phyloP scores from a whole-genome alignment of 495 filamentous ascomycete species.

The Astrothelium subdiscretum region DNA sequence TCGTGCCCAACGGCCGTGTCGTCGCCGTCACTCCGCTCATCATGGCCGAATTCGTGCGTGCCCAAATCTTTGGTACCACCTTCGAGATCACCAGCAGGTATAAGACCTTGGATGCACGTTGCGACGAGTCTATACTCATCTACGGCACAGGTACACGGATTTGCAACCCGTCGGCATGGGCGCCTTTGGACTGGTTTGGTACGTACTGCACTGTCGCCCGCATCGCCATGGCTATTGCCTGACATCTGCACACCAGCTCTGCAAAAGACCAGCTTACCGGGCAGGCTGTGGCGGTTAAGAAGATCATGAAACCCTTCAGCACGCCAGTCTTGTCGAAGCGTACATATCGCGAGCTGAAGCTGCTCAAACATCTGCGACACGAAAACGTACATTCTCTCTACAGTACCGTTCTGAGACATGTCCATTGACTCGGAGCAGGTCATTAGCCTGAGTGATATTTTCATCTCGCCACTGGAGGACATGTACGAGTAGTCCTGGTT shows the following conservation, averaged over 20 bases:
- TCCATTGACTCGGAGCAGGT: slow-evolving; percentile 42
- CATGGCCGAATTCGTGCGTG: slow-evolving; percentile 98
- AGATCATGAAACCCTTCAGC: slow-evolving; percentile 99
- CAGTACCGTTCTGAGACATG: not conserved
- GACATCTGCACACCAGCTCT: slow-evolving; percentile 46
- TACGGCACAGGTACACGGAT: slow-evolving; percentile 69
- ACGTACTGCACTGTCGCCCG: no score
- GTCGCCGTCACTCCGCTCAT: slow-evolving; percentile 22
- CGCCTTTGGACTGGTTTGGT: slow-evolving; percentile 97
- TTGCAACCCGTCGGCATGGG: slow-evolving; percentile 98
- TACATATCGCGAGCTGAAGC: slow-evolving; percentile 93
- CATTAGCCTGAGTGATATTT: slow-evolving; percentile 97
- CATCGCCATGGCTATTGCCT: no score
- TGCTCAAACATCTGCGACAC: slow-evolving; percentile 90
- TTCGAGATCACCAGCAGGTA: slow-evolving; percentile 99
- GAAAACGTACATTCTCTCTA: slow-evolving; percentile 62
- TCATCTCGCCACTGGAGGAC: slow-evolving; percentile 97
- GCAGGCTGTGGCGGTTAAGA: slow-evolving; percentile 95
- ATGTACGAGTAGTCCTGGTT: slow-evolving; percentile 52
- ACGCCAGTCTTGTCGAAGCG: slow-evolving; percentile 94
- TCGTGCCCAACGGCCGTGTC: not conserved
- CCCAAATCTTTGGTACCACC: slow-evolving; percentile 98
- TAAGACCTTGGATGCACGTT: slow-evolving; percentile 16
- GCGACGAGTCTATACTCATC: not conserved
- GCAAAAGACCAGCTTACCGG: slow-evolving; percentile 93